These are phyloP conservation scores for Cryphonectria naterciae DNA, from an alignment of 2,329 filamentous ascomycete genomes.

Conservation along the genomic window DNA sequence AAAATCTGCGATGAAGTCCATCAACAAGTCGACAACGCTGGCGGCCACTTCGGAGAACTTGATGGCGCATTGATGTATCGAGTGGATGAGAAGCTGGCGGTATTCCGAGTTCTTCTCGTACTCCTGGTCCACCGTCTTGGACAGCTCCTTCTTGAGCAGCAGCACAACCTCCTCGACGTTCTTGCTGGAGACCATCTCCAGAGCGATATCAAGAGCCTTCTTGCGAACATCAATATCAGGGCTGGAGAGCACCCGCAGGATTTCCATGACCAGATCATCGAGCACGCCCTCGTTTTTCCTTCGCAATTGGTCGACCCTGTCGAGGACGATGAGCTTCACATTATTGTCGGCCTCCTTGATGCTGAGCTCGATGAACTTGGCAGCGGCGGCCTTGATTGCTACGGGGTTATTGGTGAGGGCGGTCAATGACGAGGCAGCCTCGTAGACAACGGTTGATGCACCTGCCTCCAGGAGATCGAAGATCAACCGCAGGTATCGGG, in stretches of 20 bases:
- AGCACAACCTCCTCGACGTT: slow-evolving; percentile 98
- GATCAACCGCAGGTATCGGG: slow-evolving; percentile 89
- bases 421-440: slow-evolving; percentile 93
- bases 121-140: slow-evolving; percentile 97
- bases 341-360: slow-evolving; percentile 99
- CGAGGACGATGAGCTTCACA: slow-evolving; percentile 96
- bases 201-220: slow-evolving; percentile 85
- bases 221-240: slow-evolving; percentile 94
- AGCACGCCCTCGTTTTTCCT: slow-evolving; percentile 88
- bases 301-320: slow-evolving; percentile 86
- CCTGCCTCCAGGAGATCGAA: slow-evolving; percentile 94
- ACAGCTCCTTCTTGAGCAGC: slow-evolving; percentile 93
- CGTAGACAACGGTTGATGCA: slow-evolving; percentile 94
- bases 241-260: slow-evolving; percentile 90
- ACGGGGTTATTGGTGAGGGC: slow-evolving; percentile 95
- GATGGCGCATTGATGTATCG: slow-evolving; percentile 97
- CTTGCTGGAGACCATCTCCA: slow-evolving; percentile 98
- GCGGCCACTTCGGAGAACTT: slow-evolving; percentile 98
- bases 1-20: slow-evolving; percentile 99
- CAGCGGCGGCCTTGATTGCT: slow-evolving; percentile 92
- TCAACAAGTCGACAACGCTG: slow-evolving; percentile 92
- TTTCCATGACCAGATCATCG: slow-evolving; percentile 96
- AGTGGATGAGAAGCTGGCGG: slow-evolving; percentile 91
- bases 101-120: slow-evolving; percentile 99
- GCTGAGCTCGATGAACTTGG: slow-evolving; percentile 94